These are phyloP conservation scores for Penicillium angulare DNA, from an alignment of 495 filamentous ascomycete genomes.

Conservation along the genomic window DNA sequence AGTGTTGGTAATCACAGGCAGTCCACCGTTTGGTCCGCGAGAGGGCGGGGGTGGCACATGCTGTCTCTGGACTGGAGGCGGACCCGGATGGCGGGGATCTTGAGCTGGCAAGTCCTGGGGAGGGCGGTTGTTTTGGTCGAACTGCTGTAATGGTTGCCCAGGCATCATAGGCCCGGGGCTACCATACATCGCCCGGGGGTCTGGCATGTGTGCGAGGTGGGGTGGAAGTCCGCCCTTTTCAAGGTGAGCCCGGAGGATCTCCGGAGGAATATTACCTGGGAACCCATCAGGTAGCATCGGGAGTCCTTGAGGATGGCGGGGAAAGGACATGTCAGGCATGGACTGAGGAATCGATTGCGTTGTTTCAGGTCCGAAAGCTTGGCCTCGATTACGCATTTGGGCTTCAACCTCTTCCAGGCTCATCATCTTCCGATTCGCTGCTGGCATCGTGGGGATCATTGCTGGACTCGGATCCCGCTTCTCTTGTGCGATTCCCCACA, in stretches of 20 bases:
- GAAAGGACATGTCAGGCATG: slow-evolving; percentile 30
- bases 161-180: slow-evolving; percentile 41
- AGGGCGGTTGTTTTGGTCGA: slow-evolving; percentile 40
- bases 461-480: slow-evolving; percentile 33
- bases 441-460: slow-evolving; percentile 4
- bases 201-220: slow-evolving; percentile 49
- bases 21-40: slow-evolving; percentile 25
- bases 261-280: slow-evolving; percentile 31
- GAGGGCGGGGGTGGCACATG: slow-evolving; percentile 25
- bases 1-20: slow-evolving; percentile 62
- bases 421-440: slow-evolving; percentile 67
- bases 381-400: slow-evolving; percentile 72
- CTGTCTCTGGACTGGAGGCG: slow-evolving; percentile 27
- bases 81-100: slow-evolving; percentile 30
- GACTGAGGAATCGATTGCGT: slow-evolving; percentile 35
- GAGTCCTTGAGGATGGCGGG: slow-evolving; percentile 44
- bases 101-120: slow-evolving; percentile 33
- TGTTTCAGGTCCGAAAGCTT: slow-evolving; percentile 38
- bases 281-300: slow-evolving; percentile 40
- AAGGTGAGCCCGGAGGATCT: slow-evolving; percentile 55
- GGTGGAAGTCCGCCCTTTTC: slow-evolving; percentile 41
- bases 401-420: slow-evolving; percentile 97
- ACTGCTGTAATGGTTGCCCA: slow-evolving; percentile 40
- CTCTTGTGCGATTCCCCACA: slow-evolving; percentile 81
- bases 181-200: slow-evolving; percentile 43